Conservation (phyloP, 1,284 basidiomycete genomes). For the Bjerkandera adusta region DNA sequence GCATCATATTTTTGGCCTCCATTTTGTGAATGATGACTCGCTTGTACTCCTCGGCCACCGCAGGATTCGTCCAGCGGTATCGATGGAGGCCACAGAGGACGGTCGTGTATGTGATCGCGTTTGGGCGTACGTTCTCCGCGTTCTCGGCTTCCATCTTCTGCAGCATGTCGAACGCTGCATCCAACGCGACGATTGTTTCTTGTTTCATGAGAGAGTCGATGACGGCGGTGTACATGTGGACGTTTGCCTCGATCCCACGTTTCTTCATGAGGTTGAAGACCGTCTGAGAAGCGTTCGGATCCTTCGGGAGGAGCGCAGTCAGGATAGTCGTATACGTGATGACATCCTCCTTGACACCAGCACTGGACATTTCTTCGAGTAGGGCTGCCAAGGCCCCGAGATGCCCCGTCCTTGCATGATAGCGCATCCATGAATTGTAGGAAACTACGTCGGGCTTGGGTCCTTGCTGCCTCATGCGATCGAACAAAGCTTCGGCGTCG, state of each 20-base stretch:
- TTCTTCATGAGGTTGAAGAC: constrained; percentile 70
- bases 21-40: constrained; percentile 58
- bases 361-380: constrained; percentile 53
- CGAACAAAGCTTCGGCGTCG: constrained; percentile 47
- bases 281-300: constrained; percentile 60
- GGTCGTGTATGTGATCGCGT: constrained; percentile 72
- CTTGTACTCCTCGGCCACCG: constrained; percentile 43
- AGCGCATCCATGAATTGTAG: constrained; percentile 75
- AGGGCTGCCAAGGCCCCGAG: constrained; percentile 54
- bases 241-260: constrained; percentile 71
- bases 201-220: constrained; percentile 68
- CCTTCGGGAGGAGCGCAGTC: constrained; percentile 64
- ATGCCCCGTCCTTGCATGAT: constrained; percentile 59
- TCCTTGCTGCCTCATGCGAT: constrained; percentile 46
- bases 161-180: constrained; percentile 63
- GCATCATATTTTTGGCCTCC: constrained; percentile 47
- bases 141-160: constrained; percentile 64
- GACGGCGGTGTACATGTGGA: constrained; percentile 71
- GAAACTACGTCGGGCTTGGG: constrained; percentile 69
- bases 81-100: constrained; percentile 62
- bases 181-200: constrained; percentile 50
- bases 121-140: constrained; percentile 52
- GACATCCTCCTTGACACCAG: constrained; percentile 63
- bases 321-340: constrained; percentile 82
- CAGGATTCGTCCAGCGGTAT: constrained; percentile 42